These are phyloP conservation scores for Priceomyces melissophilus DNA, from an alignment of 805 yeast genomes.

Conservation along the genomic window DNA sequence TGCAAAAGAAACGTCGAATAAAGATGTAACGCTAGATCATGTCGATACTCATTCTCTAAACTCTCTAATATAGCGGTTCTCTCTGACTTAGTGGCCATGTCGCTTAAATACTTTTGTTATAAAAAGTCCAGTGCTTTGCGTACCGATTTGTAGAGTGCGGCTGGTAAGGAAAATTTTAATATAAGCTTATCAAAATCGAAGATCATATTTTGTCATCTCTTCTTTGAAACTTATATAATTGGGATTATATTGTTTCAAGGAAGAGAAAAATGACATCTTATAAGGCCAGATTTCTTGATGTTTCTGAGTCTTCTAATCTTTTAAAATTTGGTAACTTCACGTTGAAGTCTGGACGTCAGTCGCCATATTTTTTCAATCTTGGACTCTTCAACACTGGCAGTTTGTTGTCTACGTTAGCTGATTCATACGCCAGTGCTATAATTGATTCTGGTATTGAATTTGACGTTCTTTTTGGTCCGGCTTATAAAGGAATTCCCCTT, in stretches of 20 bases:
- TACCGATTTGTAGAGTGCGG: slow-evolving; percentile 1
- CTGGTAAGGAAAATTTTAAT: neutral
- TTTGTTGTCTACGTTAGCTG: slow-evolving; percentile 74
- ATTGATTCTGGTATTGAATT: slow-evolving; percentile 78
- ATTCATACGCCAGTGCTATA: slow-evolving; percentile 86
- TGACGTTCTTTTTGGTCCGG: slow-evolving; percentile 94
- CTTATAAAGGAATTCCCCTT: slow-evolving; percentile 94
- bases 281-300: slow-evolving; percentile 69
- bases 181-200: neutral
- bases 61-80: slow-evolving; percentile 20
- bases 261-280: slow-evolving; percentile 40
- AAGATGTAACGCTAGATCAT: slow-evolving; percentile 62
- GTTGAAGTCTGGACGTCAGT: slow-evolving; percentile 83
- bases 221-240: slow-evolving; percentile 2
- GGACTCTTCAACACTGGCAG: slow-evolving; percentile 86
- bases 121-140: neutral
- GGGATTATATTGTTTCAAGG: slow-evolving; percentile 1
- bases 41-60: slow-evolving; percentile 48
- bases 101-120: neutral
- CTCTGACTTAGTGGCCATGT: slow-evolving; percentile 12
- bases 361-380: slow-evolving; percentile 95
- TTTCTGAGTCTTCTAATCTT: slow-evolving; percentile 79
- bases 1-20: slow-evolving; percentile 53
- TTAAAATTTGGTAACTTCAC: slow-evolving; percentile 86
- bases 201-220: slow-evolving; percentile 2